Base-by-base conservation (phyloP, 2,329 filamentous ascomycete genomes). In the Sporothrix dimorphospora region DNA sequence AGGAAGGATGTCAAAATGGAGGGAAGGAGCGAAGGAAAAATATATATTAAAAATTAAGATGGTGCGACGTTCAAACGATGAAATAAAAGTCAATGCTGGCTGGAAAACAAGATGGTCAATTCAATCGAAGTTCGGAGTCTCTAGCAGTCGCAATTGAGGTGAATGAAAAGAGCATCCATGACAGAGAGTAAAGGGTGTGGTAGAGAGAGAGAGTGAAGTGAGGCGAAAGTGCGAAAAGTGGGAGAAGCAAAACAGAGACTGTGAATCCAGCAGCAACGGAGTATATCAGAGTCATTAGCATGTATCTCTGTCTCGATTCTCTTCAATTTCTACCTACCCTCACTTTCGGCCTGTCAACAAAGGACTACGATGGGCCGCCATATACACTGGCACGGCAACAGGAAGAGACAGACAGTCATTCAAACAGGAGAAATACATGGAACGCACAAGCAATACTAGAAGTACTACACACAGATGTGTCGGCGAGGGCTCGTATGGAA, bases 341-440 rank as follows among this genome's bases (percentile, higher is more conserved):
- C 51, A 19, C 51, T 12, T 6, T 34, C n/a, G n/a, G n/a, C 19
- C 38, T 65, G 59, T 65, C 59, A 65, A 65, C 59, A 65, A 65
- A 65, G 21, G n/a, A 45, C 38, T 2, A 65, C 59, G n/a, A 42
- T 27, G 21, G 59, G 27, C 38, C 27, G n/a, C 14, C 8, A 12
- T 24, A 45, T 45, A n/a, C 38, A 65, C 59, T 65, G 59, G 59
- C 59, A 65, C 38, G 59, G 59, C 59, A 65, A 65, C 59, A 65
- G 38, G 2, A 65, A 42, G 40, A 65, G 59, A 42, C 38, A 45
- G 21, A 11, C 21, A 8, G 14, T 19, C 59, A 45, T 45, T 42
- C 21, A 2, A 21, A 12, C 5, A 21, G 59, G 16, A 3, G 27
- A n/a, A 14, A 21, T 38, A 27, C 40, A 65, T 42, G 38, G 38